Evolutionary conservation across 2,329 filamentous ascomycete genomes (phyloP).

Genomic region (Purpureocillium takamizusanense): DNA sequence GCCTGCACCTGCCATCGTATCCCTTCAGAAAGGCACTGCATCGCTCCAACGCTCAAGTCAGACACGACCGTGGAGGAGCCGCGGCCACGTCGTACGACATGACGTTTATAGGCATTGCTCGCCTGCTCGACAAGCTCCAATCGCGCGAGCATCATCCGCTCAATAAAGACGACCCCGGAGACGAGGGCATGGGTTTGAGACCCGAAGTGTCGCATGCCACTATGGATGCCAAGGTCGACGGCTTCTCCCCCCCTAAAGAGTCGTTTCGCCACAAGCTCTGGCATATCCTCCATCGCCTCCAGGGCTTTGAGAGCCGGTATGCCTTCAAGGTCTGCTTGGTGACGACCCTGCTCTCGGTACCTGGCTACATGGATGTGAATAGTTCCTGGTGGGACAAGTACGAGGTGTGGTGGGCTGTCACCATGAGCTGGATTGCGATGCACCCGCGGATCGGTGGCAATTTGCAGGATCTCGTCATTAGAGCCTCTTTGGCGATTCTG

Average conservation of each 20-base stretch:
- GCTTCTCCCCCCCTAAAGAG: slow-evolving; percentile 21
- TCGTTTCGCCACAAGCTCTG: slow-evolving; percentile 38
- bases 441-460: slow-evolving; percentile 45
- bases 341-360: slow-evolving; percentile 41
- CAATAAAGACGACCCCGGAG: slow-evolving; percentile 8
- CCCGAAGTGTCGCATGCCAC: slow-evolving; percentile 22
- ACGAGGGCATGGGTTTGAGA: slow-evolving; percentile 8
- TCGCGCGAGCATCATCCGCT: slow-evolving; percentile 25
- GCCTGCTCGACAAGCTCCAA: slow-evolving; percentile 33
- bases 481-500: slow-evolving; percentile 37
- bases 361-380: slow-evolving; percentile 38
- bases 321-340: slow-evolving; percentile 46
- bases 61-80: slow-evolving; percentile 49
- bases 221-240: slow-evolving; percentile 28
- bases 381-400: slow-evolving; percentile 45
- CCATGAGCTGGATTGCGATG: slow-evolving; percentile 47
- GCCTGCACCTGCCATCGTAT: slow-evolving; percentile 42
- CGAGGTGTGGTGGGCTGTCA: slow-evolving; percentile 50
- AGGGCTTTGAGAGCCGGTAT: slow-evolving; percentile 49
- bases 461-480: slow-evolving; percentile 45
- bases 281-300: slow-evolving; percentile 39
- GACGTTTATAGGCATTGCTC: slow-evolving; percentile 34
- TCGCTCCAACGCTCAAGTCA: slow-evolving; percentile 45
- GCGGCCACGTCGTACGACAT: slow-evolving; percentile 42
- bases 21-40: slow-evolving; percentile 43